A percentile compares a stretch with the other conserved stretches of the same genome.
Evolutionary conservation across 2,329 filamentous ascomycete species (phyloP).

Genomic region (Neonectria neomacrospora): DNA sequence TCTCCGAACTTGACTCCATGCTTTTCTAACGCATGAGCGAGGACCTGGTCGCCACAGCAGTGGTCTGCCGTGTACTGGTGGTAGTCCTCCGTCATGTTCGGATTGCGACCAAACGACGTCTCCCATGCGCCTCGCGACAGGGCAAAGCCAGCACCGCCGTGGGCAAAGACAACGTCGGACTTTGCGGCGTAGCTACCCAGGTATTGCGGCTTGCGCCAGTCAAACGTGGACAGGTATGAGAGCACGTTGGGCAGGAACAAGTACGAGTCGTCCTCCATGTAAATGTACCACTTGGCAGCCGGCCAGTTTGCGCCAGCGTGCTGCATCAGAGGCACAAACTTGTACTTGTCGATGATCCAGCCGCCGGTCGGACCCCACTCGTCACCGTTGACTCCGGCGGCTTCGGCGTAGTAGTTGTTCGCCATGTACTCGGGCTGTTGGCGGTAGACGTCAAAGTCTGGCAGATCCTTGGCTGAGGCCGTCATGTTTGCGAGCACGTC

Average conservation of each 20-base stretch:
- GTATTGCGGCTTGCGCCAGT: slow-evolving; percentile 36
- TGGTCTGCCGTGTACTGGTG: slow-evolving; percentile 38
- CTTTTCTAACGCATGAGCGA: slow-evolving; percentile 34
- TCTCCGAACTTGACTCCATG: slow-evolving; percentile 40
- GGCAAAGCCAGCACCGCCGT: slow-evolving; percentile 41
- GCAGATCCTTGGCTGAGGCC: slow-evolving; percentile 20
- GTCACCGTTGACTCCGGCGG: slow-evolving; percentile 37
- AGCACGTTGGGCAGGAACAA: slow-evolving; percentile 39
- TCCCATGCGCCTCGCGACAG: slow-evolving; percentile 42
- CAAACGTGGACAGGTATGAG: slow-evolving; percentile 34
- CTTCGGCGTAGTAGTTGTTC: slow-evolving; percentile 40
- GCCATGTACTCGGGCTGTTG: slow-evolving; percentile 38
- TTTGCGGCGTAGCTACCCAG: slow-evolving; percentile 41
- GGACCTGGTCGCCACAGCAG: slow-evolving; percentile 43
- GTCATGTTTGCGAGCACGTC: slow-evolving; percentile 42
- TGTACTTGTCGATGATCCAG: slow-evolving; percentile 45
- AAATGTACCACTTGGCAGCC: slow-evolving; percentile 42
- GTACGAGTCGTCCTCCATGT: slow-evolving; percentile 43
- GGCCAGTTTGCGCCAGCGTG: slow-evolving; percentile 41
- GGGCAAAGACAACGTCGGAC: slow-evolving; percentile 39
- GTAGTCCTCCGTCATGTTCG: slow-evolving; percentile 34
- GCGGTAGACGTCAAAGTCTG: slow-evolving; percentile 42
- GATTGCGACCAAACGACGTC: slow-evolving; percentile 34
- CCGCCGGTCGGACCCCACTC: slow-evolving; percentile 40
- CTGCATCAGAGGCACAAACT: slow-evolving; percentile 41